These are phyloP conservation scores for Globisporangium okanoganense DNA, from an alignment of 352 stramenopile species.

Conservation along the genomic window DNA sequence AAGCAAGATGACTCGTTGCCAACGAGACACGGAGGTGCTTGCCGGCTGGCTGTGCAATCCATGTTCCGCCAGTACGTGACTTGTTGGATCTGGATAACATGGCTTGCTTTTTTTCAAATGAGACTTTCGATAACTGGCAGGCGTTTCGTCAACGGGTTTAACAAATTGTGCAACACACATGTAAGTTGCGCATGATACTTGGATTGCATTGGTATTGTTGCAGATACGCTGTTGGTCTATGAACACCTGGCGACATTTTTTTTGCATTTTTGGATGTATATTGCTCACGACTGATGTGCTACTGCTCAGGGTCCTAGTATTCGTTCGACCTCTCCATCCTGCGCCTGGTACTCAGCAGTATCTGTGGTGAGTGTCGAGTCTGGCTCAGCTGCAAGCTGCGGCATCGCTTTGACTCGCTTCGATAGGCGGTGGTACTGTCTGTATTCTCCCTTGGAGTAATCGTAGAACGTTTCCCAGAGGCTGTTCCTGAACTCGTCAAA, in stretches of 20 bases:
- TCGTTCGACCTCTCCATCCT: neutral
- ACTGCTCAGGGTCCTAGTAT: neutral
- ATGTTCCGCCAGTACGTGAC: neutral
- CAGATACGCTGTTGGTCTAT: neutral
- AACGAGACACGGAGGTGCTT: neutral
- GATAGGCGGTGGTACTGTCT: constrained; percentile 67
- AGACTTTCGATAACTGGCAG: neutral
- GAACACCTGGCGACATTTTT: neutral
- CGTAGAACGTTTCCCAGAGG: constrained; percentile 69
- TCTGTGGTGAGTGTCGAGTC: neutral
- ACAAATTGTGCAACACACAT: neutral
- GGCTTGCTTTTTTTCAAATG: neutral
- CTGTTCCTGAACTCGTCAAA: constrained; percentile 49
- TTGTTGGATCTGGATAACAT: neutral
- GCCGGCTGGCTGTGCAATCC: neutral
- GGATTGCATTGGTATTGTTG: neutral
- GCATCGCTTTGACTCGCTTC: constrained; percentile 40
- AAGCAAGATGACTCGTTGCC: neutral
- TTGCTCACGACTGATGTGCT: neutral
- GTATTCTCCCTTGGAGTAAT: constrained; percentile 49
- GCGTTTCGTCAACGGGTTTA: neutral
- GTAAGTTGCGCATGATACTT: neutral
- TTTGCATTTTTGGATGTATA: neutral
- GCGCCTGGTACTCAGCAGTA: neutral
- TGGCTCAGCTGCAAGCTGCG: neutral